Evolutionary conservation across 2,329 filamentous ascomycete genomes (phyloP), one percentile per base, ranked within the genome.

Genomic region (Fusarium compactum): DNA sequence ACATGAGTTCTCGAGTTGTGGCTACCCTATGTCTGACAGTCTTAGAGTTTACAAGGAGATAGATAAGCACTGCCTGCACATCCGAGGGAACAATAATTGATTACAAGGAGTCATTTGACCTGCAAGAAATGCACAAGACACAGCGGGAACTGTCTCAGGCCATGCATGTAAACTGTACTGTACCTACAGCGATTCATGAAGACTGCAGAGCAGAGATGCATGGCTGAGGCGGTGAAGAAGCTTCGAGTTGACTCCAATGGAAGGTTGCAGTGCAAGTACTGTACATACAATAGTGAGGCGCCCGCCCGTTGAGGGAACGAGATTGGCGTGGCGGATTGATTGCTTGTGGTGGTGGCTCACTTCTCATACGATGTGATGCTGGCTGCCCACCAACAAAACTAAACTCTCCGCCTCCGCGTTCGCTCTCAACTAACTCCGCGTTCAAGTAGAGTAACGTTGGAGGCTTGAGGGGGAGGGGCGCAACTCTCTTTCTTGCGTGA

Each of bases 221-320:
- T 50, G 62, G 27, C 55, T 69, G 66, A 69, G 67, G 67, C 67
- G 67, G 67, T 69, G 67, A 69, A 57, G 47, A 61, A 46, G 32
- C 50, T 46, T 52, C 20, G 43, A 44, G 58, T 55, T 29, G 18
- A 32, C 46, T 25, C 29, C 29, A 25, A 58, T 27, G 25, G 25
- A 18, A 18, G 53, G 65, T 68, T 50, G 55, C 53, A 55, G 30
- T 52, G 45, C 52, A 45, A 34, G 16, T 43, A 25, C 16, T 12
- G 9, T 10, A 18, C 9, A 24, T 45, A 45, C 24, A 47, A 27
- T 47, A 47, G 25, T 20, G 44, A 47, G 44, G 48, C 22, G 48
- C 16, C 32, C 32, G 20, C 20, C 20, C 10, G 41, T 32, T 48
- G 41, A 38, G 34, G 16, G 16, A 38, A 38, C 11, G 34, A 47